These are phyloP conservation scores for Orbilia ellipsospora DNA, from an alignment of 2,329 filamentous ascomycete species.

Conservation along the genomic window DNA sequence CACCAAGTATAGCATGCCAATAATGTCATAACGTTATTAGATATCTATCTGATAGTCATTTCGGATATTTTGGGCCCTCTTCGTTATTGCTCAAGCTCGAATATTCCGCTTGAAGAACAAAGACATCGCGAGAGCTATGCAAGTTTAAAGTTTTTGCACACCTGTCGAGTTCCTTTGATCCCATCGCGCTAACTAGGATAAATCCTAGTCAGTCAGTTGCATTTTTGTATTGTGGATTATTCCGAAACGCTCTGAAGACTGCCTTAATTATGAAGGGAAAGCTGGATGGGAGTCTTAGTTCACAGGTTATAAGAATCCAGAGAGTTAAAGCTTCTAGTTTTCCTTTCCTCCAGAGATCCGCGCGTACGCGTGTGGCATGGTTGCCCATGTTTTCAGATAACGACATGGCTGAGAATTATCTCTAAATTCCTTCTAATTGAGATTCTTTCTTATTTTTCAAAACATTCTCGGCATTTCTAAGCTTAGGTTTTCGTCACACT, in stretches of 20 bases:
- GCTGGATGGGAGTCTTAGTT: too few relatives aligned
- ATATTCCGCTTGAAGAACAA: background rate
- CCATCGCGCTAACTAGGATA: background rate
- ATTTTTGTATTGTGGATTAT: conserved; percentile 7
- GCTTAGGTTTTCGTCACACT: too few relatives aligned
- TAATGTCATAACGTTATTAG: conserved; percentile 22
- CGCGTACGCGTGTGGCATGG: background rate
- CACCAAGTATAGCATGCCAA: background rate
- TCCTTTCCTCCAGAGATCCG: too few relatives aligned
- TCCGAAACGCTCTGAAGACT: conserved; percentile 22
- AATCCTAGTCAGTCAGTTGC: conserved; percentile 3
- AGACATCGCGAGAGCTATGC: too few relatives aligned
- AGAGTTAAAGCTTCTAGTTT: too few relatives aligned
- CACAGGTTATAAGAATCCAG: too few relatives aligned
- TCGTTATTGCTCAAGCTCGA: background rate
- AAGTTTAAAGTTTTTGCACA: too few relatives aligned
- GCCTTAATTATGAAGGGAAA: too few relatives aligned
- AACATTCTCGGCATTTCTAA: too few relatives aligned
- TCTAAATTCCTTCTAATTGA: too few relatives aligned
- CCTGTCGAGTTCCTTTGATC: background rate
- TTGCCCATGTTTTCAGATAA: background rate
- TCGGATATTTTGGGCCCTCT: conserved; percentile 12
- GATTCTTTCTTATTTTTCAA: too few relatives aligned
- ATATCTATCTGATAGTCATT: conserved; percentile 26
- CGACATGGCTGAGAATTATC: background rate